Evolutionary conservation across 306 rosid species (phyloP).

Genomic region (Cucurbita pepo): DNA sequence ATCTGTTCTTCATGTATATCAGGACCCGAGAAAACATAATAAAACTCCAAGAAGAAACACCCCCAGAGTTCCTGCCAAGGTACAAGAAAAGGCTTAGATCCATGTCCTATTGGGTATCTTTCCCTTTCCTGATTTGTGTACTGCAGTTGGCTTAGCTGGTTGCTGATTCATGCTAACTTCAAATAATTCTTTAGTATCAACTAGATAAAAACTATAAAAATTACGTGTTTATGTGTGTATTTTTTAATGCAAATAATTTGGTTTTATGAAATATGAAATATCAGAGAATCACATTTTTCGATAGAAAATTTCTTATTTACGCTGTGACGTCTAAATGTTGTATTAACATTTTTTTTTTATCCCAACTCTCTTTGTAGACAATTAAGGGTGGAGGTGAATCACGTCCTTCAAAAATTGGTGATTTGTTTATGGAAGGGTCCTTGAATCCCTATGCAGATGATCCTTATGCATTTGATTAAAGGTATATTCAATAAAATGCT

Average conservation of each 20-base stretch:
- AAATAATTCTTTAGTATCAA: background rate
- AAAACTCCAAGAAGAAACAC: constrained; percentile 58
- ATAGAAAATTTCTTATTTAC: background rate
- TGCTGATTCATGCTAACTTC: background rate
- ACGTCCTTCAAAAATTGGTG: constrained; percentile 67
- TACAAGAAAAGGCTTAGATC: constrained; percentile 17
- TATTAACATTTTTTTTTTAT: no score
- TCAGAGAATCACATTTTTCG: background rate
- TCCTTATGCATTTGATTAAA: constrained; percentile 86
- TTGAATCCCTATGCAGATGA: constrained; percentile 94
- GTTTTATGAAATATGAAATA: background rate
- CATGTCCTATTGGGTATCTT: background rate
- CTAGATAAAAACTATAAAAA: background rate
- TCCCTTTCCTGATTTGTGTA: background rate
- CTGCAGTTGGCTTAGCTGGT: background rate
- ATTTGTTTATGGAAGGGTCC: constrained; percentile 92
- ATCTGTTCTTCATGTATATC: constrained; percentile 7
- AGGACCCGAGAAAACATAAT: constrained; percentile 70
- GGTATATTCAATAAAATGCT: constrained; percentile 29
- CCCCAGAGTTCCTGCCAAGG: constrained; percentile 59
- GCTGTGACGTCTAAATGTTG: background rate
- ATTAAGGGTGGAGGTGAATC: constrained; percentile 34
- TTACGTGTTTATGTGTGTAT: background rate
- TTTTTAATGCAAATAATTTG: background rate
- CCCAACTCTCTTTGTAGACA: constrained; percentile 22